Conservation (phyloP, 768 basidiomycete genomes). For the Mycena amicta region DNA sequence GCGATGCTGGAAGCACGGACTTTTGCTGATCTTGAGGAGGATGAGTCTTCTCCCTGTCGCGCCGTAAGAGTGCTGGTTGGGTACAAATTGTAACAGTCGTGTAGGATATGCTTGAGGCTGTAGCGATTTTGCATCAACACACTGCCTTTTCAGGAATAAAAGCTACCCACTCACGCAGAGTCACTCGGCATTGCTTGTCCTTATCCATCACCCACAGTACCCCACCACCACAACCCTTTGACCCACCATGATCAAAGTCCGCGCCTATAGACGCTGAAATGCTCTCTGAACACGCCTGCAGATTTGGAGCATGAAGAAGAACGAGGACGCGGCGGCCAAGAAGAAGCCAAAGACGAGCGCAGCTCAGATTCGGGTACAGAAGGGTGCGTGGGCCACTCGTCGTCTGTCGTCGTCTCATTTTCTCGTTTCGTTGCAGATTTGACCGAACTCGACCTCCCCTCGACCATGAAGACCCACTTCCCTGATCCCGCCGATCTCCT, state of each 20-base stretch:
- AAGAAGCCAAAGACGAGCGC: constrained; percentile 98
- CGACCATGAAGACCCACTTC: constrained; percentile 95
- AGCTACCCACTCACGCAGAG: not conserved
- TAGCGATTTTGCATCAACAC: not conserved
- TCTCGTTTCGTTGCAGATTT: constrained; percentile 57
- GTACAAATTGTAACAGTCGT: constrained; percentile 43
- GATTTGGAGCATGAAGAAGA: constrained; percentile 99
- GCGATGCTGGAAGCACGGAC: constrained; percentile 62
- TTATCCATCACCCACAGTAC: constrained; percentile 8
- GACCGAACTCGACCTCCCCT: constrained; percentile 93
- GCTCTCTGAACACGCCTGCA: constrained; percentile 35
- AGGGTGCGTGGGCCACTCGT: constrained; percentile 62
- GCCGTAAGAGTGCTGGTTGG: constrained; percentile 65
- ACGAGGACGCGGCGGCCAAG: constrained; percentile 95
- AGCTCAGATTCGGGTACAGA: constrained; percentile 99
- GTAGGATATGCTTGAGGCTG: not conserved
- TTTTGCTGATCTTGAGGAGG: constrained; percentile 49
- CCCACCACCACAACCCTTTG: constrained; percentile 1
- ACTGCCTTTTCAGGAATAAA: not conserved
- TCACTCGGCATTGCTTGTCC: not conserved
- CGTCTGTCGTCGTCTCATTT: not conserved
- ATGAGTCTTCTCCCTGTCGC: constrained; percentile 56
- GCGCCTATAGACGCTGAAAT: constrained; percentile 7
- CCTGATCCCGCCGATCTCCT: constrained; percentile 92
- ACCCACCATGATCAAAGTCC: constrained; percentile 24